Conservation (phyloP, 2,329 filamentous ascomycete species). For the Eutypella sp. region DNA sequence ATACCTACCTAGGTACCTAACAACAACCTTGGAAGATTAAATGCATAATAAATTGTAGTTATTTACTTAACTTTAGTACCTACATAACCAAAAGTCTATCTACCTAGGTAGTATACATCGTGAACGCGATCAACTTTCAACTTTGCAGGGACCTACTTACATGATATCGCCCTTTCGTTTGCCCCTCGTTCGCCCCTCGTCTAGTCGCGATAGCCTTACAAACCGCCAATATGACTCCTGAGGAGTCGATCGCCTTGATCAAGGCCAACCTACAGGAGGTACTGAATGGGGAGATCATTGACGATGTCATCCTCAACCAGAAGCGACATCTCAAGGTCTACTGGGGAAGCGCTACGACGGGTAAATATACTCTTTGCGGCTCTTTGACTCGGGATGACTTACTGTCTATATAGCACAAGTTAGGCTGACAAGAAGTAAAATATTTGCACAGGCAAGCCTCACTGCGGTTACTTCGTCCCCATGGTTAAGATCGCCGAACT, state of each 20-base stretch:
- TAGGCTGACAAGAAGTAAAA: not conserved
- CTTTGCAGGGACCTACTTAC: too few species aligned
- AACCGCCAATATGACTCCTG: constrained; percentile 31
- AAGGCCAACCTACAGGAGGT: constrained; percentile 75
- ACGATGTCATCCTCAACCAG: constrained; percentile 63
- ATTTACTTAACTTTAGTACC: not conserved
- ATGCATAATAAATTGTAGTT: too few species aligned
- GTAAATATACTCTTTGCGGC: constrained; percentile 5
- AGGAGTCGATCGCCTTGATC: constrained; percentile 71
- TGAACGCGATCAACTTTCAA: too few species aligned
- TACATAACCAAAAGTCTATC: too few species aligned
- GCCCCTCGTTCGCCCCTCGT: not conserved
- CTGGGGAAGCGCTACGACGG: constrained; percentile 54
- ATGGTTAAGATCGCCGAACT: constrained; percentile 88
- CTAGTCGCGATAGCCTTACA: not conserved
- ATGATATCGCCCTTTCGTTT: too few species aligned
- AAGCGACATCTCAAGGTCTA: constrained; percentile 73
- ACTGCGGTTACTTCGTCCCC: constrained; percentile 85
- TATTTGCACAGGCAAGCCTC: constrained; percentile 72
- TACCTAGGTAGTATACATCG: too few species aligned
- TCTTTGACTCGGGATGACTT: too few species aligned
- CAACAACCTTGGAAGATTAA: too few species aligned
- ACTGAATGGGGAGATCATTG: constrained; percentile 78
- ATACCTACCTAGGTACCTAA: too few species aligned
- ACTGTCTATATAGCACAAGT: too few species aligned